Percentiles rank a stretch among this genome's conserved stretches.
Conservation (phyloP, 179 eudicot genomes). For the Heliamphora pulchella region DNA sequence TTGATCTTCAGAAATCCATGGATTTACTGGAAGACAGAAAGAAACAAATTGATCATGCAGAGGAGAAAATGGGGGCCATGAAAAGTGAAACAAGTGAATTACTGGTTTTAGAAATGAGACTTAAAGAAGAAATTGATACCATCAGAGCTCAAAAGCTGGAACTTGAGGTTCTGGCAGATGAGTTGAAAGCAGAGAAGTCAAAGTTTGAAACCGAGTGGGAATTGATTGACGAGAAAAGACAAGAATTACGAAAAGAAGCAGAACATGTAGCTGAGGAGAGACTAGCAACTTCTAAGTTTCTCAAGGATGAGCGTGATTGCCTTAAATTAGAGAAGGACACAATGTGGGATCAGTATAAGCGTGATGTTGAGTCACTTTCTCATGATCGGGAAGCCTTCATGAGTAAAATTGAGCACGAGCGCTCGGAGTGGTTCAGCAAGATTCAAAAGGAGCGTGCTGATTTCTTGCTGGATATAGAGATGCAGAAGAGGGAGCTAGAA, state of each 20-base stretch:
- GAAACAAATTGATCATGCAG: slow-evolving; percentile 44
- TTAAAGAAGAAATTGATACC: slow-evolving; percentile 79
- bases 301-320: slow-evolving; percentile 75
- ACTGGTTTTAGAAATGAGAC: slow-evolving; percentile 49
- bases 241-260: slow-evolving; percentile 58
- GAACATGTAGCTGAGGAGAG: slow-evolving; percentile 68
- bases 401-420: slow-evolving; percentile 64
- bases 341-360: slow-evolving; percentile 57
- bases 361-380: slow-evolving; percentile 59
- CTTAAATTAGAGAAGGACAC: slow-evolving; percentile 69
- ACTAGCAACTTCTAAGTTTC: slow-evolving; percentile 40
- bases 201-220: slow-evolving; percentile 93
- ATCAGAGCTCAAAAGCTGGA: slow-evolving; percentile 68
- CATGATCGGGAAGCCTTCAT: slow-evolving; percentile 62
- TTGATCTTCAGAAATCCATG: slow-evolving; percentile 44
- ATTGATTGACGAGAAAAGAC: slow-evolving; percentile 78
- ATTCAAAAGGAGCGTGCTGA: slow-evolving; percentile 79
- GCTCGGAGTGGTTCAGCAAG: slow-evolving; percentile 73
- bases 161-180: slow-evolving; percentile 72
- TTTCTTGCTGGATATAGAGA: slow-evolving; percentile 59
- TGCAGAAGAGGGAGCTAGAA: slow-evolving; percentile 72
- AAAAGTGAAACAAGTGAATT: slow-evolving; percentile 70
- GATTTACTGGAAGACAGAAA: slow-evolving; percentile 48
- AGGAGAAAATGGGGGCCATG: slow-evolving; percentile 57
- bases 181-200: slow-evolving; percentile 63